phyloP scores from a whole-genome alignment of 306 rosid species.

The Cicer bijugum region DNA sequence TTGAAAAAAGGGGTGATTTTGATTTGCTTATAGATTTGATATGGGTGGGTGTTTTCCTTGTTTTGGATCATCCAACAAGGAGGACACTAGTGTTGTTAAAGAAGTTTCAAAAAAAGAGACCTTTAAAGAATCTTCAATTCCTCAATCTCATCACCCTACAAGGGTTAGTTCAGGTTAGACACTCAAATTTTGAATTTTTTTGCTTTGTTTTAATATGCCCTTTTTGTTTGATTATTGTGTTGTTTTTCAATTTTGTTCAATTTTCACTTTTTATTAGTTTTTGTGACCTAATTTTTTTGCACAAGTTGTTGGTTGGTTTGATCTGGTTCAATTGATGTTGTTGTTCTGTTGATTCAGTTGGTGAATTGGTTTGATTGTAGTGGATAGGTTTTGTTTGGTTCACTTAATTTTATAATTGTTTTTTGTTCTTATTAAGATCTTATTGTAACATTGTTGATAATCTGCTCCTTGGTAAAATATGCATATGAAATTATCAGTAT shows the following conservation, averaged over 20 bases:
- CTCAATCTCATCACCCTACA: conserved; percentile 72
- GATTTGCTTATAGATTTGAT: conserved; percentile 64
- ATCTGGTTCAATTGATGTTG: conserved; percentile 63
- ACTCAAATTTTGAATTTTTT: conserved; percentile 30
- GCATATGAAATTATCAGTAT: conserved; percentile 22
- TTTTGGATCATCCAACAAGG: conserved; percentile 86
- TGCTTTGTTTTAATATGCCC: neutral
- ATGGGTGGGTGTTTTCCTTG: conserved; percentile 99
- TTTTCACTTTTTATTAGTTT: conserved; percentile 35
- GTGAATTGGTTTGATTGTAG: conserved; percentile 38
- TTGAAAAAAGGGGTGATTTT: conserved; percentile 53
- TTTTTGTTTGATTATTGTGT: conserved; percentile 43
- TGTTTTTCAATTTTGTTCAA: conserved; percentile 51
- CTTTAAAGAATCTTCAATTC: conserved; percentile 68
- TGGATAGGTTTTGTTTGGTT: conserved; percentile 32
- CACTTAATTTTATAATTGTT: conserved; percentile 25
- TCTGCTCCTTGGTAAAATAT: conserved; percentile 44
- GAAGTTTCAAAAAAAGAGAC: conserved; percentile 78
- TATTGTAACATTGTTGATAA: conserved; percentile 48
- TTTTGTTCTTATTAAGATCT: conserved; percentile 41
- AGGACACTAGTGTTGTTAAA: conserved; percentile 61
- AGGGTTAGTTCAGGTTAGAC: conserved; percentile 75
- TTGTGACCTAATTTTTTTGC: conserved; percentile 40
- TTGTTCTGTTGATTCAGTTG: conserved; percentile 40
- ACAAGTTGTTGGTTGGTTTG: conserved; percentile 48